Evolutionary conservation across 1,284 basidiomycete species (phyloP), one percentile per base, ranked within the genome.

Genomic region (Ceraceosorus guamensis): DNA sequence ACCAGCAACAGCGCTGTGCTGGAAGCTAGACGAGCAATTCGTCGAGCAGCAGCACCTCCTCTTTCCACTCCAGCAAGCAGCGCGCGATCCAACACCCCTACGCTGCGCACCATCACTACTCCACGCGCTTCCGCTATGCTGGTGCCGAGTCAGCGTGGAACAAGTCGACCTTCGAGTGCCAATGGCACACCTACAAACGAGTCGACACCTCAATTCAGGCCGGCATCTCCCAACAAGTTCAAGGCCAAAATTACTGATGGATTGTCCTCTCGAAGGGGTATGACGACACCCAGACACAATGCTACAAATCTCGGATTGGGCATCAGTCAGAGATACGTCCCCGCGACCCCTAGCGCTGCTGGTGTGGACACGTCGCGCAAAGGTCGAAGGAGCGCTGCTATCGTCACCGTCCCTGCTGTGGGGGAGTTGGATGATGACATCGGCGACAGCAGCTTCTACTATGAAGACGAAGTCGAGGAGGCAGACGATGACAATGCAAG

Each of bases 401-500:
- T n/a, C 37, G 37, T 41, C 8, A 8, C 37, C 37, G 37, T n/a
- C 8, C 37, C n/a, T 8, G 37, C 37, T 14, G 33, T 24, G 5
- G 39, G 30, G 16, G 16, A n/a, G 10, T 18, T 53, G 46, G 52
- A 53, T 5, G 31, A 47, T 4, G 46, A 50, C 10, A 16, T 32
- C 33, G 30, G 24, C 24, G 35, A 37, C 10, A 37, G 50, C 50
- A 41, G 33, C 5, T 50, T 35, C 47, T 13, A n/a, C 18, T 18
- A 48, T 31, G 34, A n/a, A 6, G n/a, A 34, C 49, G 53, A 50
- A 5, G 37, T n/a, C 18, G 45, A 43, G 5, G 16, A 10, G 14
- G 49, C 18, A n/a, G 6, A n/a, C n/a, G 61, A 50, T 6, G 44
- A 16, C 5, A 51, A 53, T 0, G 66, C 62, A 8, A 66, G 64